A percentile compares a stretch with the other conserved stretches of the same genome.
These are phyloP conservation scores for Pisolithus sp. DNA, from an alignment of 768 basidiomycete genomes.

Conservation along the genomic window DNA sequence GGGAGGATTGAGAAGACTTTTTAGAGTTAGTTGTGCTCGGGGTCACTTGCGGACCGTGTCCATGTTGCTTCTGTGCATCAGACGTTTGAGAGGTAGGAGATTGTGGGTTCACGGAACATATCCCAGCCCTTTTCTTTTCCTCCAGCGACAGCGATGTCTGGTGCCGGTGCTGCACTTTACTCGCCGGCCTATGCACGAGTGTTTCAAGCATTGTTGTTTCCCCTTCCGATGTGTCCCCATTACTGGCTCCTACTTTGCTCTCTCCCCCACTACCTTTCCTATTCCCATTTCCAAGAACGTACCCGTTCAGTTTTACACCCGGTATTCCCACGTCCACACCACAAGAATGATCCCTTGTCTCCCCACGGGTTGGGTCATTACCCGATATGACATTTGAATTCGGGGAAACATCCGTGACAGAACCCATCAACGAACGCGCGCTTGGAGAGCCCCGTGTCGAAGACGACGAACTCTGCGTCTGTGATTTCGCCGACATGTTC, in stretches of 20 bases:
- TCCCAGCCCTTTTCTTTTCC: constrained; percentile 8
- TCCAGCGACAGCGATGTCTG: constrained; percentile 12
- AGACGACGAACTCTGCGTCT: neutral
- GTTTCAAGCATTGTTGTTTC: constrained; percentile 20
- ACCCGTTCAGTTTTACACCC: neutral
- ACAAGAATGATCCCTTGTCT: neutral
- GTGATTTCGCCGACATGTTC: neutral
- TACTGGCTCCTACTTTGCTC: constrained; percentile 11
- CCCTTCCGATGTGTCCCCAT: constrained; percentile 6
- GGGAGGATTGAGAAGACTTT: constrained; percentile 13
- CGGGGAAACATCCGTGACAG: no score
- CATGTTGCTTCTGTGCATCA: neutral
- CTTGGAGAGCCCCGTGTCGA: neutral
- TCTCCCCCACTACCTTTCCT: constrained; percentile 1
- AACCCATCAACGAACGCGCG: neutral
- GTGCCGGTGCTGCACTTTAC: constrained; percentile 15
- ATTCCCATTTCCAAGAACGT: neutral
- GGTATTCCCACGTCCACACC: neutral
- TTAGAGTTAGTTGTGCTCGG: neutral
- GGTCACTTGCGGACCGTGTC: neutral
- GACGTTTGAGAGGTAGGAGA: neutral
- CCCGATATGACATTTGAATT: neutral
- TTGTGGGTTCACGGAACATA: constrained; percentile 2
- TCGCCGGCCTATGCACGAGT: constrained; percentile 26
- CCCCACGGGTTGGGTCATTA: neutral